Conservation (phyloP, 495 filamentous ascomycete species). For the Penicillium maclennaniae region DNA sequence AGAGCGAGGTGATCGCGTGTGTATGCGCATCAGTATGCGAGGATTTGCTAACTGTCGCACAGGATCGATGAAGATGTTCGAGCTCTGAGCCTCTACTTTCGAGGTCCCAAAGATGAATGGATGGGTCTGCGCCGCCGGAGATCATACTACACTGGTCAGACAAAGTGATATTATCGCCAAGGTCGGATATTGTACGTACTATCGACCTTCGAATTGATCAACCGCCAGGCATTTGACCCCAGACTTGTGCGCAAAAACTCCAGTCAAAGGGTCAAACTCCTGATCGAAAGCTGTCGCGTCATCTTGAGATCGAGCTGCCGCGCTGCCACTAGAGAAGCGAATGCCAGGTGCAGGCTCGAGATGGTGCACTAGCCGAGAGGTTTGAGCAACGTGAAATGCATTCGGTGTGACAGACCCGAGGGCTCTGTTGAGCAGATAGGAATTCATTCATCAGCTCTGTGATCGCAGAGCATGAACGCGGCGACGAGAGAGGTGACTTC, state of each 20-base stretch:
- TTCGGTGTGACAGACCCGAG: slow-evolving; percentile 59
- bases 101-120: slow-evolving; percentile 80
- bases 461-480: not conserved
- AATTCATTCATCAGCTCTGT: slow-evolving; percentile 58
- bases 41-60: slow-evolving; percentile 41
- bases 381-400: slow-evolving; percentile 60
- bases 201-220: slow-evolving; percentile 72
- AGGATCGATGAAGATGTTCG: slow-evolving; percentile 48
- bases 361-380: slow-evolving; percentile 53
- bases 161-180: not conserved
- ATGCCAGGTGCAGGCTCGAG: slow-evolving; percentile 61
- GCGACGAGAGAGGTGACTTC: slow-evolving; percentile 15
- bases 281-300: slow-evolving; percentile 12
- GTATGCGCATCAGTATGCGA: slow-evolving; percentile 55
- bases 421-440: slow-evolving; percentile 67
- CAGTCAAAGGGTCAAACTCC: slow-evolving; percentile 23
- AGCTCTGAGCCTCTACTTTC: slow-evolving; percentile 46
- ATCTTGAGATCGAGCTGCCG: slow-evolving; percentile 15
- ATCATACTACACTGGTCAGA: slow-evolving; percentile 55
- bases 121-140: slow-evolving; percentile 76
- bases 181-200: slow-evolving; percentile 46
- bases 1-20: slow-evolving; percentile 77
- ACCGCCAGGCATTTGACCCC: slow-evolving; percentile 74
- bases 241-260: slow-evolving; percentile 61
- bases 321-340: slow-evolving; percentile 60